phyloP scores from a whole-genome alignment of 2,329 filamentous ascomycete species.

The Hypomyces perniciosus region DNA sequence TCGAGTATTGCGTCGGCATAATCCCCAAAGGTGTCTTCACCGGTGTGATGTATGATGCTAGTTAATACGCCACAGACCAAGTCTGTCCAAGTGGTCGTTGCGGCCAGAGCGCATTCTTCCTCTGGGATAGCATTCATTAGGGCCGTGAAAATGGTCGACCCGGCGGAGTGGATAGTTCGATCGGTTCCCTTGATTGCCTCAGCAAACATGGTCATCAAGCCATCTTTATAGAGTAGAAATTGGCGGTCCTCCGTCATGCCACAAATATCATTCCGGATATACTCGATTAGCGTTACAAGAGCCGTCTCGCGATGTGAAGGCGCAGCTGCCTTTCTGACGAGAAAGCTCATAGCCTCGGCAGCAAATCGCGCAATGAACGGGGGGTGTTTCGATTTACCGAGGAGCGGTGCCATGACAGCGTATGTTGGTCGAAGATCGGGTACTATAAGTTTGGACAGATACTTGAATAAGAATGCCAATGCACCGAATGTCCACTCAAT shows the following conservation, averaged over 20 bases:
- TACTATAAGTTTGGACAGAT: constrained; percentile 79
- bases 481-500: constrained; percentile 97
- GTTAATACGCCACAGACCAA: constrained; percentile 72
- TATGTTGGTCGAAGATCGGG: constrained; percentile 81
- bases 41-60: constrained; percentile 77
- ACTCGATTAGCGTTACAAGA: constrained; percentile 62
- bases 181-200: constrained; percentile 68
- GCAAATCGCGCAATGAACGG: constrained; percentile 86
- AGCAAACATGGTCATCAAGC: constrained; percentile 85
- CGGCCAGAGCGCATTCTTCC: constrained; percentile 42
- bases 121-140: constrained; percentile 47
- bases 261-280: constrained; percentile 64
- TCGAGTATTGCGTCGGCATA: constrained; percentile 58
- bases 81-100: constrained; percentile 50
- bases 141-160: constrained; percentile 45
- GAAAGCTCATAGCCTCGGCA: constrained; percentile 89
- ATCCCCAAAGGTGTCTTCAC: constrained; percentile 63
- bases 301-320: constrained; percentile 69
- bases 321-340: constrained; percentile 81
- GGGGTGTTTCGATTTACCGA: constrained; percentile 78
- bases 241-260: constrained; percentile 48
- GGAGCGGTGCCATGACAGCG: constrained; percentile 72
- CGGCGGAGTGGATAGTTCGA: constrained; percentile 53
- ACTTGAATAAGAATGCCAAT: constrained; percentile 95
- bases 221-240: constrained; percentile 70